These are phyloP conservation scores for Purpureocillium lavendulum DNA, from an alignment of 2,329 filamentous ascomycete species.

Conservation along the genomic window DNA sequence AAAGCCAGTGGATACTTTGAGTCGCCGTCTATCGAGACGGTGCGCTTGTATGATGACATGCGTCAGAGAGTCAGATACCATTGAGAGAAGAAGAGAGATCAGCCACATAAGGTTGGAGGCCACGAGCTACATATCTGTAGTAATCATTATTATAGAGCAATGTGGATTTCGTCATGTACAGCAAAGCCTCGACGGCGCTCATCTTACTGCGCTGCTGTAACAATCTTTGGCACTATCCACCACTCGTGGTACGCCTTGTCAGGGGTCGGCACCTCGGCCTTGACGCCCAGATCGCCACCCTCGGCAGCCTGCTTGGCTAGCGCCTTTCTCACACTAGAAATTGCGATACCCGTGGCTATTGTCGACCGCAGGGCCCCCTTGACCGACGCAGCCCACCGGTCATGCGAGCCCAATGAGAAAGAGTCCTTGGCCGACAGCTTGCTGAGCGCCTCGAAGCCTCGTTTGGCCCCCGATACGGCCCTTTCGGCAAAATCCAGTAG, in stretches of 20 bases:
- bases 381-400: conserved; percentile 51
- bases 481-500: conserved; percentile 38
- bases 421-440: conserved; percentile 42
- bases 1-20: no score
- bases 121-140: not conserved
- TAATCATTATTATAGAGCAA: conserved; percentile 2
- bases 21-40: no score
- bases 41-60: not conserved
- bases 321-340: conserved; percentile 51
- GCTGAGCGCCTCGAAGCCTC: conserved; percentile 47
- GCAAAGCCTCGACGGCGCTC: no score
- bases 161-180: no score
- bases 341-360: conserved; percentile 59
- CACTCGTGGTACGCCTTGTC: conserved; percentile 53
- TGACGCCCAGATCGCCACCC: conserved; percentile 27
- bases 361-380: conserved; percentile 60
- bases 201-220: conserved; percentile 2
- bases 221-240: conserved; percentile 53
- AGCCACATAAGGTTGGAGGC: not conserved
- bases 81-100: no score
- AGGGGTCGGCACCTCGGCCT: conserved; percentile 42
- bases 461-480: conserved; percentile 39
- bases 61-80: no score
- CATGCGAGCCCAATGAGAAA: conserved; percentile 48
- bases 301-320: conserved; percentile 25